Base-by-base conservation (phyloP, 2,329 filamentous ascomycete genomes). In the Phoma sp. region DNA sequence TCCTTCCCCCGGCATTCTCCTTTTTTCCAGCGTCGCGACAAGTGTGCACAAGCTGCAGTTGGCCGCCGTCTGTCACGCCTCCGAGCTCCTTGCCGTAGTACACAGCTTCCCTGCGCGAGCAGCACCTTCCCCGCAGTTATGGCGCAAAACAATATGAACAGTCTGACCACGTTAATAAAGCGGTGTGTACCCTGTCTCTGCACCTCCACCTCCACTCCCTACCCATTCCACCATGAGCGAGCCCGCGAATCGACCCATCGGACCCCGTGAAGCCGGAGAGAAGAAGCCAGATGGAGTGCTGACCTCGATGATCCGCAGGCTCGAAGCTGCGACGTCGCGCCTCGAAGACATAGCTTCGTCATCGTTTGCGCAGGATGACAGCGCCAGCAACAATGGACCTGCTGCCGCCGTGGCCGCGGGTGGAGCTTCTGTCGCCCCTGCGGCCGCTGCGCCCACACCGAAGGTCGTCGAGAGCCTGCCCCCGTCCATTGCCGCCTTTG, bases 111-210 rank as follows among this genome's bases (percentile, higher is more conserved):
- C 67, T 72, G 67, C 63, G 55, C 62, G 46, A 57, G 63, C 64
- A 64, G 58, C 65, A 56, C 59, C 60, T 67, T 64, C 66, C 71
- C 64, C 53, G 52, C 69, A 57, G 43, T 15, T 61, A 93, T 93
- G 89, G 85, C 88, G 64, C 80, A 87, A 60, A 90, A 85, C 78
- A 91, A 92, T 71, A 97, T 98, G 92, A 88, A 98, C 79, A 98
- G 96, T 75, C 81, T 99, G 61, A 96, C 92, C 32, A 99, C 95
- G 50, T 86, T 99, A 71, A 97, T 99, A 81, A 99, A 99, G 85
- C 88, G 95, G 95, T 98, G 85, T 69, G 85, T 79, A 51, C 58
- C 45, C 35, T 36, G 25, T 48, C 43, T 27, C 50, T 56, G n/a
- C 43, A 31, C 19, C 43, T 33, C 49, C 38, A 24, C 38, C 47